A percentile compares a stretch with the other conserved stretches of the same genome.
phyloP scores from a whole-genome alignment of 1,284 basidiomycete genomes.

The Leccinum subrobustum region DNA sequence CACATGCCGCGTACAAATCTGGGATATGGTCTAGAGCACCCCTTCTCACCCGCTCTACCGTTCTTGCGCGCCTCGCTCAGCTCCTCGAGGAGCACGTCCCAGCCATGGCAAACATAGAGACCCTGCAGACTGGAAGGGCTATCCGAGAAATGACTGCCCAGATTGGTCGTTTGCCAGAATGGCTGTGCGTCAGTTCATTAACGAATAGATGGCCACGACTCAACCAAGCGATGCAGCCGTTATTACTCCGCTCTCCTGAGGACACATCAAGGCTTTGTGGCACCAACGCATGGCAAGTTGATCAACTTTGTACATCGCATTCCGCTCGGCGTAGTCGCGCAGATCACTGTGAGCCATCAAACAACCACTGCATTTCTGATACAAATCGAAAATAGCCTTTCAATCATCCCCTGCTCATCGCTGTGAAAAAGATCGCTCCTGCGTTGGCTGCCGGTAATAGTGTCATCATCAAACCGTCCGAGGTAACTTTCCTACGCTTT shows the following conservation, averaged over 20 bases:
- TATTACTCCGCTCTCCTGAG: conserved; percentile 75
- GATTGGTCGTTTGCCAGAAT: conserved; percentile 71
- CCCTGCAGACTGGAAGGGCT: conserved; percentile 71
- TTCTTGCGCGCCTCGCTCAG: conserved; percentile 65
- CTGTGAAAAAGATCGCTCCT: conserved; percentile 82
- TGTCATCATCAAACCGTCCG: conserved; percentile 80
- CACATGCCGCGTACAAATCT: conserved; percentile 57
- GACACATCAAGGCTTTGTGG: conserved; percentile 64
- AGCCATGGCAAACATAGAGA: conserved; percentile 66
- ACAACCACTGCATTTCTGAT: conserved; percentile 10
- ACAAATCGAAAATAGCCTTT: conserved; percentile 54
- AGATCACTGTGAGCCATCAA: conserved; percentile 62
- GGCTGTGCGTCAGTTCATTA: conserved; percentile 56
- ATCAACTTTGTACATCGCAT: conserved; percentile 77
- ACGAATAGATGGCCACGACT: conserved; percentile 3
- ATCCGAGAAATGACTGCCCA: conserved; percentile 79
- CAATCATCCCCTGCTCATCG: conserved; percentile 81
- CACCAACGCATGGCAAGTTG: conserved; percentile 77
- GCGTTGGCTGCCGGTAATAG: conserved; percentile 84
- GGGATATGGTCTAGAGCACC: conserved; percentile 71
- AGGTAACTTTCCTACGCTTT: conserved; percentile 39
- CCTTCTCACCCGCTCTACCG: conserved; percentile 55
- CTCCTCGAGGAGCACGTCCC: conserved; percentile 54
- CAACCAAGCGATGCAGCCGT: conserved; percentile 43
- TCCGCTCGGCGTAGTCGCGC: conserved; percentile 80